These are phyloP conservation scores for Tranzscheliella williamsii DNA, from an alignment of 1,284 basidiomycete genomes.

Conservation along the genomic window DNA sequence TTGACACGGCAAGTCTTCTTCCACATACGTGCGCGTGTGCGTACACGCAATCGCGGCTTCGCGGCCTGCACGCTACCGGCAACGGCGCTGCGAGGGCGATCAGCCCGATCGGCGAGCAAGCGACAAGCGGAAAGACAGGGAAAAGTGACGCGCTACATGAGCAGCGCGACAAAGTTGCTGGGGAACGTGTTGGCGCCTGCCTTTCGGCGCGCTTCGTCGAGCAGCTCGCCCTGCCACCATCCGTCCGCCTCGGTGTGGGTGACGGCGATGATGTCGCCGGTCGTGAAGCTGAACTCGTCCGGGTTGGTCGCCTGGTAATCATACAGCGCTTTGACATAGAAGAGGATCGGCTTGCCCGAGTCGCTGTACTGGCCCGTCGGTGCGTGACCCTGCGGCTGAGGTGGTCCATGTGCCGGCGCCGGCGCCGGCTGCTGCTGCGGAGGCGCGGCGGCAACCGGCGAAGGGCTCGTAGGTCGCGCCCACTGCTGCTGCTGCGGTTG, in stretches of 20 bases:
- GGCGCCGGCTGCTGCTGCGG: constrained; percentile 10
- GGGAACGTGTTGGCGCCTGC: constrained; percentile 84
- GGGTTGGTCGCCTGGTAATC: constrained; percentile 84
- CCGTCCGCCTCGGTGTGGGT: constrained; percentile 88
- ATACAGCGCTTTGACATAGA: constrained; percentile 80
- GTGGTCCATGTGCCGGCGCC: not conserved
- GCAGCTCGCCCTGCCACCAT: constrained; percentile 83
- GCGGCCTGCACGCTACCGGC: too few species aligned
- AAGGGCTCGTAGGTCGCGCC: constrained; percentile 20
- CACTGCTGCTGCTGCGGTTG: constrained; percentile 24
- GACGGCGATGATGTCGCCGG: constrained; percentile 88
- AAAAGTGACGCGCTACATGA: constrained; percentile 61
- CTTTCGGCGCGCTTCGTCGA: constrained; percentile 80
- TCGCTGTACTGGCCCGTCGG: constrained; percentile 76
- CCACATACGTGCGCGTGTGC: too few species aligned
- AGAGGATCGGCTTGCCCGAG: constrained; percentile 75
- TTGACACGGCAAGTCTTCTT: too few species aligned
- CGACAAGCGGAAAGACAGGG: too few species aligned
- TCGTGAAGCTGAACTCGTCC: constrained; percentile 83
- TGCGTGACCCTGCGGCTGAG: constrained; percentile 53
- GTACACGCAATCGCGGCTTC: too few species aligned
- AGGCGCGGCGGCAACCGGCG: constrained; percentile 25
- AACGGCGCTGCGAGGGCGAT: too few species aligned
- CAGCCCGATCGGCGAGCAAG: too few species aligned
- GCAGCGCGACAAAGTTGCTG: constrained; percentile 77